These are phyloP conservation scores for Jacaranda mimosifolia DNA, from an alignment of 257 asterid species.

Conservation along the genomic window DNA sequence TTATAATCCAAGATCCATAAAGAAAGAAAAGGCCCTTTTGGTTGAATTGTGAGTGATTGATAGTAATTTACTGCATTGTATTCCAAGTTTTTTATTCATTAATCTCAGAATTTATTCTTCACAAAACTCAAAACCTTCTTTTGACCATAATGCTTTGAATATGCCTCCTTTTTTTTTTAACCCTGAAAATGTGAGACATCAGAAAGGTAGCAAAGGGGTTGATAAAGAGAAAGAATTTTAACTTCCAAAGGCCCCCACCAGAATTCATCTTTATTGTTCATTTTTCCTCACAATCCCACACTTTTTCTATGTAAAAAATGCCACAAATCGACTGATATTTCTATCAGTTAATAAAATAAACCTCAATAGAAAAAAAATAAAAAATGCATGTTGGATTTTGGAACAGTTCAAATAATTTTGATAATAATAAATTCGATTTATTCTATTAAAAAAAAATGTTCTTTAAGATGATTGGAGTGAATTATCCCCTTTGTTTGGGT, in stretches of 20 bases:
- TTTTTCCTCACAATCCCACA: background rate
- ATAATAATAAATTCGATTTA: no score
- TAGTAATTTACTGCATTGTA: background rate
- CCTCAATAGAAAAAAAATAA: no score
- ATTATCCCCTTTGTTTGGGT: no score
- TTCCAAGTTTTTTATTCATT: background rate
- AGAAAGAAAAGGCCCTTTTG: no score
- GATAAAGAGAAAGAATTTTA: slow-evolving; percentile 10
- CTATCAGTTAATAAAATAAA: no score
- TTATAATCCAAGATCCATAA: no score
- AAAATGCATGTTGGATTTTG: no score
- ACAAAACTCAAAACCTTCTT: slow-evolving; percentile 23
- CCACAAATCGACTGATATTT: no score
- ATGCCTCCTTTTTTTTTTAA: slow-evolving; percentile 36
- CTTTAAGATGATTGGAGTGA: no score
- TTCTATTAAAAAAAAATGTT: no score
- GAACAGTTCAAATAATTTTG: no score
- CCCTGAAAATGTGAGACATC: background rate
- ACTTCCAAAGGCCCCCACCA: slow-evolving; percentile 18
- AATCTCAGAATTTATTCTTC: slow-evolving; percentile 27
- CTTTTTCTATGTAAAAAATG: background rate
- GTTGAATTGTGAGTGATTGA: background rate
- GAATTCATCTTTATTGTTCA: slow-evolving; percentile 1
- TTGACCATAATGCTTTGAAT: slow-evolving; percentile 38
- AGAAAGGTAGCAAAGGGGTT: background rate